A percentile compares a stretch with the other conserved stretches of the same genome.
phyloP scores from a whole-genome alignment of 768 basidiomycete genomes.

The Termitomyces heimii region DNA sequence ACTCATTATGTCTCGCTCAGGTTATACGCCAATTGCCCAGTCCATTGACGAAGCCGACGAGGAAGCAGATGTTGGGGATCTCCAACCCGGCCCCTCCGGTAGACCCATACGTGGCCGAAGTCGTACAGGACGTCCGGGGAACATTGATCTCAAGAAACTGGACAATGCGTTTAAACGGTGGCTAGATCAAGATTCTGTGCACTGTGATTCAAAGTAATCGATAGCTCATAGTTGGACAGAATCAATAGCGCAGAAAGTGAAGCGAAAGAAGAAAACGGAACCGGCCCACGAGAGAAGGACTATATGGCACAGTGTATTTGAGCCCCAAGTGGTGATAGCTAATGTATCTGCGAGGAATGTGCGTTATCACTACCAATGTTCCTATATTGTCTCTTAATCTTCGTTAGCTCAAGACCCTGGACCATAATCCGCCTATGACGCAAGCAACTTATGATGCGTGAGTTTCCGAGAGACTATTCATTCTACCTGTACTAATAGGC shows the following conservation, averaged over 20 bases:
- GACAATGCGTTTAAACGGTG: constrained; percentile 83
- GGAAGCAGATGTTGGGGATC: constrained; percentile 32
- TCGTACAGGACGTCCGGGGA: constrained; percentile 44
- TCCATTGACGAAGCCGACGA: constrained; percentile 35
- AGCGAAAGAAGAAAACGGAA: constrained; percentile 69
- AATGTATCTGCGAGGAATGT: constrained; percentile 30
- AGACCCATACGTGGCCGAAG: constrained; percentile 25
- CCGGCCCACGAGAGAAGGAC: constrained; percentile 59
- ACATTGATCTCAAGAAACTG: constrained; percentile 74
- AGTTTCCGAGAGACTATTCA: constrained; percentile 18
- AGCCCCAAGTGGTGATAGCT: constrained; percentile 44
- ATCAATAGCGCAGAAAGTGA: constrained; percentile 81
- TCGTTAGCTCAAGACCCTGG: constrained; percentile 66
- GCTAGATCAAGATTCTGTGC: not conserved
- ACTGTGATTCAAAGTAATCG: not conserved
- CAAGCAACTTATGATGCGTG: constrained; percentile 68
- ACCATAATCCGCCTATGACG: constrained; percentile 74
- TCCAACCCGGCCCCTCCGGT: constrained; percentile 19
- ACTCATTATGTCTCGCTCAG: constrained; percentile 29
- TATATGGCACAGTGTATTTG: constrained; percentile 80
- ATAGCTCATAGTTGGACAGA: constrained; percentile 64
- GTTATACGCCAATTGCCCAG: constrained; percentile 43
- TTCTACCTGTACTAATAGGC: not conserved
- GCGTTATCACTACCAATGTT: constrained; percentile 11
- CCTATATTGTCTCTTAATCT: not conserved